Evolutionary conservation across 306 rosid genomes (phyloP).

Genomic region (Gleditsia sinensis): DNA sequence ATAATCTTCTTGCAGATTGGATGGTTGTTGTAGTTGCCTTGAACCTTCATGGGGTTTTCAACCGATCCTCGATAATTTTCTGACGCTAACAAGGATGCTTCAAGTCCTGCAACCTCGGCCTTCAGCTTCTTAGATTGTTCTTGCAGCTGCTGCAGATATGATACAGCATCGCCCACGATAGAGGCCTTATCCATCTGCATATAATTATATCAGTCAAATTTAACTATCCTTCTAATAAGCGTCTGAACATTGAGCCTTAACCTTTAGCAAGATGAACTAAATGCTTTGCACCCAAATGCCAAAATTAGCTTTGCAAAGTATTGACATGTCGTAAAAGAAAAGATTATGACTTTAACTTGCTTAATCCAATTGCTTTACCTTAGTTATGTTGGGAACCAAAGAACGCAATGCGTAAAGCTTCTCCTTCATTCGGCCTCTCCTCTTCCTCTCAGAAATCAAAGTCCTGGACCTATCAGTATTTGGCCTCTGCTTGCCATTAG

Average conservation of each 20-base stretch:
- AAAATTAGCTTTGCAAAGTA: background rate
- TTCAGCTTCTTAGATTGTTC: slow-evolving; percentile 69
- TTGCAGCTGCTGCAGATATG: slow-evolving; percentile 74
- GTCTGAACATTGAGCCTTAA: background rate
- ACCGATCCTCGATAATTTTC: slow-evolving; percentile 47
- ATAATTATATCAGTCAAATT: background rate
- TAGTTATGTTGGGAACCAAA: slow-evolving; percentile 87
- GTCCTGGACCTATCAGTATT: slow-evolving; percentile 78
- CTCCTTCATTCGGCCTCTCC: slow-evolving; percentile 89
- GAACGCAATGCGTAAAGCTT: slow-evolving; percentile 84
- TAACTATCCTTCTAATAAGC: too few species aligned
- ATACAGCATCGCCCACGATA: slow-evolving; percentile 84
- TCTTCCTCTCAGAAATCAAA: slow-evolving; percentile 74
- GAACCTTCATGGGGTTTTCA: slow-evolving; percentile 39
- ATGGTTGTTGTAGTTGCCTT: slow-evolving; percentile 23
- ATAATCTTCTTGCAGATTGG: slow-evolving; percentile 53
- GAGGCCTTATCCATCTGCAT: slow-evolving; percentile 95
- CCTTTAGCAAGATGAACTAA: background rate
- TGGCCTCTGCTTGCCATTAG: slow-evolving; percentile 28
- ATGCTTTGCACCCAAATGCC: background rate
- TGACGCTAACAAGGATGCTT: slow-evolving; percentile 56
- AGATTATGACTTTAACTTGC: background rate
- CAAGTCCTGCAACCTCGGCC: slow-evolving; percentile 69
- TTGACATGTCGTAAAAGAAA: background rate
- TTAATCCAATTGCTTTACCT: slow-evolving; percentile 49